Conservation (phyloP, 2,329 filamentous ascomycete species). For the Cadophora malorum region DNA sequence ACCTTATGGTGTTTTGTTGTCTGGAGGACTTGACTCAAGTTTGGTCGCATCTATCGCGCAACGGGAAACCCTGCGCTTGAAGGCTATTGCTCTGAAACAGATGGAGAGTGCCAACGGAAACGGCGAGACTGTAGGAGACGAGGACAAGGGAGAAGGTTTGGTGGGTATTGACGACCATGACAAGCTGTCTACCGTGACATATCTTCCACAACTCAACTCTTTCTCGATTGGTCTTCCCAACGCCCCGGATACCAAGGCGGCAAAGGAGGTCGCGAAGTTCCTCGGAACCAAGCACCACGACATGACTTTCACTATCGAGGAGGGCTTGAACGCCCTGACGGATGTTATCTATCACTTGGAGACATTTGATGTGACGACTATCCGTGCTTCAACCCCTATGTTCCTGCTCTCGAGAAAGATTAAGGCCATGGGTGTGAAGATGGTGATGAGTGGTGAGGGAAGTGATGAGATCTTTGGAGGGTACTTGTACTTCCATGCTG, state of each 20-base stretch:
- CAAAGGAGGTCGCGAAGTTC: slow-evolving; percentile 92
- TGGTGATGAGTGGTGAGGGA: slow-evolving; percentile 96
- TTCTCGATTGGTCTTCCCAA: slow-evolving; percentile 97
- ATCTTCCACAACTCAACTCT: slow-evolving; percentile 94
- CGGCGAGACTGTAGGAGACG: slow-evolving; percentile 50
- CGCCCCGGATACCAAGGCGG: slow-evolving; percentile 90
- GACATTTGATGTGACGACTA: slow-evolving; percentile 97
- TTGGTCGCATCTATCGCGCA: slow-evolving; percentile 95
- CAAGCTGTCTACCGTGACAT: slow-evolving; percentile 86
- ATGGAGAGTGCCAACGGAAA: slow-evolving; percentile 49
- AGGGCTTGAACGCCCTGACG: slow-evolving; percentile 93
- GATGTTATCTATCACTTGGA: slow-evolving; percentile 99
- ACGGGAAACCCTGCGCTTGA: slow-evolving; percentile 83
- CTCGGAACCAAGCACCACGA: slow-evolving; percentile 97
- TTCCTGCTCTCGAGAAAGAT: slow-evolving; percentile 98
- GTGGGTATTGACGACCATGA: slow-evolving; percentile 95
- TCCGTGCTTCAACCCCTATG: slow-evolving; percentile 98
- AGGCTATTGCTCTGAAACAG: slow-evolving; percentile 63
- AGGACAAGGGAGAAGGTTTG: slow-evolving; percentile 71
- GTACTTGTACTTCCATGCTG: slow-evolving; percentile 97
- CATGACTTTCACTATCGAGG: slow-evolving; percentile 97
- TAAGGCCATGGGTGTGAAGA: slow-evolving; percentile 99
- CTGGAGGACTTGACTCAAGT: slow-evolving; percentile 94
- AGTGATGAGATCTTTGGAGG: slow-evolving; percentile 98
- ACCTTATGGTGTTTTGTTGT: slow-evolving; percentile 93